Evolutionary conservation across 148 eudicot species (phyloP).

Genomic region (Linanthus parryae): DNA sequence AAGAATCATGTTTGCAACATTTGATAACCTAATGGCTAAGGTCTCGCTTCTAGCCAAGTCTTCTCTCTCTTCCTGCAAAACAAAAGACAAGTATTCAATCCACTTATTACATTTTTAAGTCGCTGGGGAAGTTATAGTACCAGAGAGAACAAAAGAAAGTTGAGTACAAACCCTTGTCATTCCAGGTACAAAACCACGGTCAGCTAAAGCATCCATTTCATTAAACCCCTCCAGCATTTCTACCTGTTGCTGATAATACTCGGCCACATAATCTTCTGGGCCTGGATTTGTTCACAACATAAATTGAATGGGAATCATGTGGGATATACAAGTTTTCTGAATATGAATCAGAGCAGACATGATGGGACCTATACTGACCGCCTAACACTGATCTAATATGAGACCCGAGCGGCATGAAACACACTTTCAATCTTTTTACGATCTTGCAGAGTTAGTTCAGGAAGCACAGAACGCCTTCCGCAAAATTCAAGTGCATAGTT

Average conservation of each 20-base stretch:
- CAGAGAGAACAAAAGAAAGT: not conserved
- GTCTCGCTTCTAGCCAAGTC: conserved; percentile 70
- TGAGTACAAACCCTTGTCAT: conserved; percentile 46
- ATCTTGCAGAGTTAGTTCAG: too few relatives aligned
- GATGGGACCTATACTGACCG: too few relatives aligned
- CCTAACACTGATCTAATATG: too few relatives aligned
- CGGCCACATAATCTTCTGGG: conserved; percentile 78
- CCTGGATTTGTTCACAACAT: conserved; percentile 24
- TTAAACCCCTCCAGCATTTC: conserved; percentile 77
- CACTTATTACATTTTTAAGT: too few relatives aligned
- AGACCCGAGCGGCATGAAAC: too few relatives aligned
- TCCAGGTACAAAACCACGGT: conserved; percentile 78
- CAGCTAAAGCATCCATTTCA: conserved; percentile 83
- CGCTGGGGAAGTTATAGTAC: too few relatives aligned
- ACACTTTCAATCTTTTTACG: too few relatives aligned
- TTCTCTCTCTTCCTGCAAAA: conserved; percentile 67
- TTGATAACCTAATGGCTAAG: conserved; percentile 70
- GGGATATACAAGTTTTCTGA: too few relatives aligned
- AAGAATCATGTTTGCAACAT: conserved; percentile 73
- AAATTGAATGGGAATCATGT: not conserved
- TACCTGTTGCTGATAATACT: conserved; percentile 81
- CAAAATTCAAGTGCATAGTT: too few relatives aligned
- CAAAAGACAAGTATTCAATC: conserved; percentile 1
- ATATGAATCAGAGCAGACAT: too few relatives aligned
- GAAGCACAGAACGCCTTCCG: too few relatives aligned